Conservation (phyloP, 164 flowering plant genomes). For the Berberis vulgaris region DNA sequence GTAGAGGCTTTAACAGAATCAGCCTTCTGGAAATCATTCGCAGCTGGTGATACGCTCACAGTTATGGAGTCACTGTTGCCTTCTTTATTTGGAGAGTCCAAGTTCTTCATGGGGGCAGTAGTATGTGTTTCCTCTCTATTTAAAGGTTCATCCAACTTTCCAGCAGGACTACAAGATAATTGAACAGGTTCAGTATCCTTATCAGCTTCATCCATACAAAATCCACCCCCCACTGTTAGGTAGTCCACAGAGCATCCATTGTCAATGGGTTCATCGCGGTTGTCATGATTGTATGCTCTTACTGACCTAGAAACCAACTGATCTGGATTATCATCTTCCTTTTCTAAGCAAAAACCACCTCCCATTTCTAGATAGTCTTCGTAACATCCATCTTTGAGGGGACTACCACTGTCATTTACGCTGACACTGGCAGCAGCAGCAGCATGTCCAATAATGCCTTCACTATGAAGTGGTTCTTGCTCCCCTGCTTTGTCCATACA, state of each 20-base stretch:
- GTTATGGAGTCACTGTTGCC: background rate
- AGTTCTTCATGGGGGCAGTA: conserved; percentile 4
- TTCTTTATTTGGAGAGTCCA: background rate
- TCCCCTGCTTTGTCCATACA: conserved; percentile 9
- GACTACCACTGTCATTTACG: conserved; percentile 4
- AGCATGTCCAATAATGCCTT: conserved; percentile 9
- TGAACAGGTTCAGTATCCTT: conserved; percentile 11
- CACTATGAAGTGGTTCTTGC: conserved; percentile 9
- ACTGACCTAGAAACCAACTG: conserved; percentile 2
- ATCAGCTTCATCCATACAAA: conserved; percentile 37
- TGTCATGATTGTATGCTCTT: background rate
- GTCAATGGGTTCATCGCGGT: conserved; percentile 1
- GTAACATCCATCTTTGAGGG: conserved; percentile 3
- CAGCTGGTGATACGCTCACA: background rate
- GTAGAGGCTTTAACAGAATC: conserved; percentile 9
- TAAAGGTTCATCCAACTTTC: conserved; percentile 8
- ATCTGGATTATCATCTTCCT: conserved; percentile 9
- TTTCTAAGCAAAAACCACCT: conserved; percentile 36
- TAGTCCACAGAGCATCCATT: conserved; percentile 16
- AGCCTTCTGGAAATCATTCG: conserved; percentile 11
- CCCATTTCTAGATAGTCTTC: conserved; percentile 27
- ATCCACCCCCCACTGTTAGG: conserved; percentile 33
- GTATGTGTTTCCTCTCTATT: conserved; percentile 1
- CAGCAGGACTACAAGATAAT: background rate
- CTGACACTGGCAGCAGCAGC: conserved; percentile 1